Conservation (phyloP, 768 basidiomycete genomes). For the Ephemerocybe angulata region DNA sequence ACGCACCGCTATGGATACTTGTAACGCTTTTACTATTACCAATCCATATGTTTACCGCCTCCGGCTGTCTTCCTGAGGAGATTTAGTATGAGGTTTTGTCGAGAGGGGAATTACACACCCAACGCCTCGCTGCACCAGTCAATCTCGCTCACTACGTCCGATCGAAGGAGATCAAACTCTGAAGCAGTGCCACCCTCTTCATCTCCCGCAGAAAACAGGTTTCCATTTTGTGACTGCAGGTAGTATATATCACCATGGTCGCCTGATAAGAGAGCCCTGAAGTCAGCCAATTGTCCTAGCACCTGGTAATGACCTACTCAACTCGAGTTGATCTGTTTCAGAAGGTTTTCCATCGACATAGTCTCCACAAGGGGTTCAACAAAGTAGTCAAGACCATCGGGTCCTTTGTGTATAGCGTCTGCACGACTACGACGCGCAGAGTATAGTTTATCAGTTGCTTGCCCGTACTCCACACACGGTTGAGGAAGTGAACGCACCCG, state of each 20-base stretch:
- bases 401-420: conserved; percentile 60
- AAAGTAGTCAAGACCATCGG: conserved; percentile 63
- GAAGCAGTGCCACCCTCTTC: conserved; percentile 32
- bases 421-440: conserved; percentile 49
- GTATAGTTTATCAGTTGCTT: background rate
- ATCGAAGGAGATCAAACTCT: conserved; percentile 60
- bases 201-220: conserved; percentile 53
- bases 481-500: conserved; percentile 49
- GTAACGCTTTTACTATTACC: conserved; percentile 75
- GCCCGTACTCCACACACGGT: background rate
- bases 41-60: conserved; percentile 94
- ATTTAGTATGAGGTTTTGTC: background rate
- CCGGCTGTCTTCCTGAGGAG: conserved; percentile 48
- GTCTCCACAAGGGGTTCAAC: conserved; percentile 67
- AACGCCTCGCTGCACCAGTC: conserved; percentile 75
- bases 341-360: conserved; percentile 61
- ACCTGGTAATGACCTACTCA: background rate
- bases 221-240: conserved; percentile 91
- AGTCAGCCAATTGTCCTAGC: background rate
- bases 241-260: conserved; percentile 50
- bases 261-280: background rate
- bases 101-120: conserved; percentile 42
- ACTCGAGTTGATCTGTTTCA: conserved; percentile 31
- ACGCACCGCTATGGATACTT: conserved; percentile 79
- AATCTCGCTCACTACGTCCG: conserved; percentile 67